Evolutionary conservation across 305 asterid genomes (phyloP), one percentile per base, ranked within the genome.

Genomic region (Nicotiana rustica): DNA sequence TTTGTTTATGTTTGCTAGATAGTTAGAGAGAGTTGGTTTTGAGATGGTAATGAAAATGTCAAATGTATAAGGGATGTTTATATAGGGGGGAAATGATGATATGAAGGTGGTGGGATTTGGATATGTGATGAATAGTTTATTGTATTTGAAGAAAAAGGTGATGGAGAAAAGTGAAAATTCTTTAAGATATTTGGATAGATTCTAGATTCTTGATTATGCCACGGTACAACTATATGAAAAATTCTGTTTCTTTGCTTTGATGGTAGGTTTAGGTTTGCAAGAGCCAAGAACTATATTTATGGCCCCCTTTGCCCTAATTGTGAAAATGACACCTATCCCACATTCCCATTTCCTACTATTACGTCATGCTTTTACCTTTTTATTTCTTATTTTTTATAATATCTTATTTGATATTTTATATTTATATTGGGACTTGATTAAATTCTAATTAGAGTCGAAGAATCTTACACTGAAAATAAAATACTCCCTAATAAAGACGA

Each of bases 101-200:
- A 41, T n/a, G 77, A 41, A 41, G 59, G 35, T 69, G 78, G 78
- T 71, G 61, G 61, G 60, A 71, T 19, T 19, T 71, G 78, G 78
- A 71, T 71, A 47, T 41, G 6, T 52, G 15, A 35, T 71, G 8
- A 21, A 12, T 71, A 19, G 19, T 71, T 71, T 19, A 71, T 71
- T 71, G 78, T 71, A 44, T 71, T 38, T 19, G 15, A 21, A 41
- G 21, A 41, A 60, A 77, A 78, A 64, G 44, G 33, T 14, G 31
- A 62, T 62, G 75, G 35, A 64, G 10, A 64, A 79, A 79, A 64
- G 82, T 79, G 82, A 62, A 79, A 79, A 79, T 79, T 79, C 82
- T 64, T 79, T 62, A 41, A 79, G 82, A 79, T 79, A 78, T 60
- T 35, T 79, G 82, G 82, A 79, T 79, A 61, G 75, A 79, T 79